Evolutionary conservation across 306 rosid species (phyloP).

Genomic region (Vigna angularis): DNA sequence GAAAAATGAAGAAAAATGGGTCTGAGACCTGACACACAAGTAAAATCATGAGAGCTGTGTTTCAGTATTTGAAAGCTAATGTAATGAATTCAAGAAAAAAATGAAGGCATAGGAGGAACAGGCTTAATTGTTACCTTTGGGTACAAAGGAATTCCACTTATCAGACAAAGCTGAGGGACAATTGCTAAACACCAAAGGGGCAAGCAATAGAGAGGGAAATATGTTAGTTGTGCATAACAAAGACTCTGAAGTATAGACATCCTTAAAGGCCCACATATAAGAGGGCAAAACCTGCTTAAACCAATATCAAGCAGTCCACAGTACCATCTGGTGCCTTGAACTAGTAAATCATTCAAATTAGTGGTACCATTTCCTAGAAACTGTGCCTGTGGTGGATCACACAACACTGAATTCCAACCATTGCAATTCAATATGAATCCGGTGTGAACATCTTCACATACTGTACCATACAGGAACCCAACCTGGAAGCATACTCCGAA

Average conservation of each 20-base stretch:
- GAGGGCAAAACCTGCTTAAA: slow-evolving; percentile 64
- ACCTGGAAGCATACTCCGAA: slow-evolving; percentile 46
- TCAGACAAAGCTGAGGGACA: slow-evolving; percentile 65
- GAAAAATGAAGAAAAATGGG: slow-evolving; percentile 46
- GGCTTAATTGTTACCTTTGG: slow-evolving; percentile 59
- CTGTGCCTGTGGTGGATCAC: slow-evolving; percentile 59
- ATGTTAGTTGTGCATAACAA: slow-evolving; percentile 56
- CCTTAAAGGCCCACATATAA: slow-evolving; percentile 53
- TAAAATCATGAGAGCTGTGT: background rate
- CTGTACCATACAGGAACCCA: slow-evolving; percentile 62
- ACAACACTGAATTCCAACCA: slow-evolving; percentile 70
- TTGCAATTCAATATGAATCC: slow-evolving; percentile 64
- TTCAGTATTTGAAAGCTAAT: slow-evolving; percentile 18
- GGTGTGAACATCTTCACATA: slow-evolving; percentile 66
- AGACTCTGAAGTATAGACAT: slow-evolving; percentile 57
- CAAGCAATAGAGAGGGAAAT: slow-evolving; percentile 49
- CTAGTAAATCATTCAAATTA: slow-evolving; percentile 57
- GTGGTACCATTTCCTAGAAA: slow-evolving; percentile 63
- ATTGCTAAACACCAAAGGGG: slow-evolving; percentile 66
- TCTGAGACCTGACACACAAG: slow-evolving; percentile 60
- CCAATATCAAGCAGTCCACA: slow-evolving; percentile 63
- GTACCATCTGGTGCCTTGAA: slow-evolving; percentile 67
- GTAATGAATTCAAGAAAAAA: slow-evolving; percentile 1
- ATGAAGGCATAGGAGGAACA: background rate
- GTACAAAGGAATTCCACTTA: slow-evolving; percentile 56